phyloP scores from a whole-genome alignment of 768 basidiomycete genomes.

The Boletus vinaceobasis region DNA sequence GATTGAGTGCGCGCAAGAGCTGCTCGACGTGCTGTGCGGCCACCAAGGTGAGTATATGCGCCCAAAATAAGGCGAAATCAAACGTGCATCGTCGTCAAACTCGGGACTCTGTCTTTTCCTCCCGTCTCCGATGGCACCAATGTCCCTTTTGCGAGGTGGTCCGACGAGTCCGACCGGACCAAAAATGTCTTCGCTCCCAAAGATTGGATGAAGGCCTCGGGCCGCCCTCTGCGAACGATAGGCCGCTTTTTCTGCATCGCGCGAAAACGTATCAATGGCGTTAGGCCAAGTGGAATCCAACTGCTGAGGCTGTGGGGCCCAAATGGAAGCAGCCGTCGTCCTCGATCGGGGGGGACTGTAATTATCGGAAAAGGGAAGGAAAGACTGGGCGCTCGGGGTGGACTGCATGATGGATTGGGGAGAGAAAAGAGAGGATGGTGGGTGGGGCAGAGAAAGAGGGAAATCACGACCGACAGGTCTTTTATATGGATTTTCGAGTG shows the following conservation, averaged over 20 bases:
- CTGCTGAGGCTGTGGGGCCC: conserved; percentile 78
- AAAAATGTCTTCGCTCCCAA: conserved; percentile 60
- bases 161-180: conserved; percentile 45
- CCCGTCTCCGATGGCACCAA: conserved; percentile 80
- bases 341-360: conserved; percentile 40
- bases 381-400: conserved; percentile 22
- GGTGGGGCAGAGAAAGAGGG: conserved; percentile 40
- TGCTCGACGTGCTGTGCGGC: conserved; percentile 69
- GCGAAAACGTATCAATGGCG: conserved; percentile 59
- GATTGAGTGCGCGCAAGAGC: conserved; percentile 72
- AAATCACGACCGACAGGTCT: conserved; percentile 16
- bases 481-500: conserved; percentile 36
- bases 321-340: conserved; percentile 58
- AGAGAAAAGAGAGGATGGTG: conserved; percentile 35
- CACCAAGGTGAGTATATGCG: conserved; percentile 31
- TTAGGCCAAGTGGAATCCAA: conserved; percentile 67
- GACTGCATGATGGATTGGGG: conserved; percentile 25
- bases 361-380: conserved; percentile 37
- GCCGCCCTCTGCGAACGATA: conserved; percentile 30
- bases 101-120: conserved; percentile 60
- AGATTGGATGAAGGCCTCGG: conserved; percentile 20
- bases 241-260: conserved; percentile 43
- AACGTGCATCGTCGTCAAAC: conserved; percentile 45
- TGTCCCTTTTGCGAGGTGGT: conserved; percentile 41
- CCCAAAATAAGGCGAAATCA: conserved; percentile 15